A percentile compares a stretch with the other conserved stretches of the same genome.
Conservation (phyloP, 2,329 filamentous ascomycete species). For the Ascosphaera aggregata region DNA sequence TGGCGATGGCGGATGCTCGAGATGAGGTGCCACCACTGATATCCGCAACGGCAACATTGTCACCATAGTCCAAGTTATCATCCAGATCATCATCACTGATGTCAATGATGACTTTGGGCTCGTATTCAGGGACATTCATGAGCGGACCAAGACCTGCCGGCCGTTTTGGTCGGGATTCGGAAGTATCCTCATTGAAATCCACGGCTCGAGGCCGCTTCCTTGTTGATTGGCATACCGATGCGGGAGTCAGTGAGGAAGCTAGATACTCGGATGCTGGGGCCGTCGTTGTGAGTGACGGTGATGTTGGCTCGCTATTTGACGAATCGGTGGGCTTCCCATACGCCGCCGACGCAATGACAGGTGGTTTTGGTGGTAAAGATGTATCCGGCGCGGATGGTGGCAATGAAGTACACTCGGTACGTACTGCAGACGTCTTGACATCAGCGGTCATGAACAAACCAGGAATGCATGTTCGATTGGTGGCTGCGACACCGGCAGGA, state of each 20-base stretch:
- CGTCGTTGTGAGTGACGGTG: not conserved
- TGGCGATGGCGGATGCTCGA: not conserved
- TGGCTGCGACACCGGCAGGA: conserved; percentile 13
- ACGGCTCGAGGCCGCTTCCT: conserved; percentile 42
- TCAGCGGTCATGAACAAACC: conserved; percentile 26
- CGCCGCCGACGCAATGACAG: conserved; percentile 1
- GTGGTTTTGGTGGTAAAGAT: not conserved
- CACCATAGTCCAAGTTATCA: conserved; percentile 11
- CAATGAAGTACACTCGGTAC: not conserved
- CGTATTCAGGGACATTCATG: conserved; percentile 21
- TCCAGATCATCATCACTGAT: conserved; percentile 47
- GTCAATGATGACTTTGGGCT: conserved; percentile 53
- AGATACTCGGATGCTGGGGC: conserved; percentile 1
- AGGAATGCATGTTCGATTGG: conserved; percentile 20
- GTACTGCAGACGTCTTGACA: conserved; percentile 2
- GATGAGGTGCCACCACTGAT: conserved; percentile 10
- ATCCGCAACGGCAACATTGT: conserved; percentile 10
- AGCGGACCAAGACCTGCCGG: conserved; percentile 27
- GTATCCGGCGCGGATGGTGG: not conserved
- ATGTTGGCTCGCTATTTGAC: not conserved
- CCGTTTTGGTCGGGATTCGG: conserved; percentile 27
- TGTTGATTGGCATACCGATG: conserved; percentile 8
- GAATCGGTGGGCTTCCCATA: not conserved
- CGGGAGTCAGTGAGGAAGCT: conserved; percentile 5
- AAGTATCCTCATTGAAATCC: conserved; percentile 38